These are phyloP conservation scores for Metroxylon sagu DNA, from an alignment of 176 grass and related monocot genomes.

Conservation along the genomic window DNA sequence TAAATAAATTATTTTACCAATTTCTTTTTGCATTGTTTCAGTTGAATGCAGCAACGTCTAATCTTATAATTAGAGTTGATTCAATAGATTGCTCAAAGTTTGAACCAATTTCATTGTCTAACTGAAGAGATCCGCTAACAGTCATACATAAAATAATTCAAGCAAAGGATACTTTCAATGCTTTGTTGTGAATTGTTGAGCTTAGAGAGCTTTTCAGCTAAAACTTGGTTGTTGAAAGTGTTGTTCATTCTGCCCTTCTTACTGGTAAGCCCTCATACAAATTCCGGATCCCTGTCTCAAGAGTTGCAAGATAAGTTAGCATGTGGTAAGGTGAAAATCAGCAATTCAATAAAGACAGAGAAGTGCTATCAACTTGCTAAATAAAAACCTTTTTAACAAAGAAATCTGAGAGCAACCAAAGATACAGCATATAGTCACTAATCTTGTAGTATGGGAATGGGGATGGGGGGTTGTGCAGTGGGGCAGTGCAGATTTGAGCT, in stretches of 20 bases:
- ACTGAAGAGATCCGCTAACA: neutral
- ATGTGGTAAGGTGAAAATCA: neutral
- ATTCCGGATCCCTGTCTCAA: slow-evolving; percentile 13
- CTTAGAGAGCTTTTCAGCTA: slow-evolving; percentile 77
- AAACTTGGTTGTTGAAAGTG: slow-evolving; percentile 67
- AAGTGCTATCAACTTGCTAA: neutral
- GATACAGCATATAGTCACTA: too few species aligned
- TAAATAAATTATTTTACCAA: too few species aligned
- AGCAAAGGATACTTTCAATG: slow-evolving; percentile 90
- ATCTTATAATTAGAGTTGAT: too few species aligned
- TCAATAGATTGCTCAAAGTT: too few species aligned
- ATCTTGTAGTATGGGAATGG: too few species aligned
- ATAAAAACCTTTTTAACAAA: too few species aligned
- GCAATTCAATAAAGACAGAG: slow-evolving; percentile 1
- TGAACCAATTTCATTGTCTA: neutral
- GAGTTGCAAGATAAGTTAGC: slow-evolving; percentile 3
- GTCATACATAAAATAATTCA: slow-evolving; percentile 4
- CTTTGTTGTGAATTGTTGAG: slow-evolving; percentile 86
- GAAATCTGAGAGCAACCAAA: too few species aligned
- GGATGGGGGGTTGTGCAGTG: too few species aligned
- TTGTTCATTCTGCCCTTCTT: slow-evolving; percentile 29
- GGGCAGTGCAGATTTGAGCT: too few species aligned
- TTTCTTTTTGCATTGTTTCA: too few species aligned
- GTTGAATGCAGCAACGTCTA: too few species aligned
- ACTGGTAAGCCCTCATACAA: slow-evolving; percentile 11